These are phyloP conservation scores for Penicillium sp. DNA, from an alignment of 2,329 filamentous ascomycete genomes.

Conservation along the genomic window DNA sequence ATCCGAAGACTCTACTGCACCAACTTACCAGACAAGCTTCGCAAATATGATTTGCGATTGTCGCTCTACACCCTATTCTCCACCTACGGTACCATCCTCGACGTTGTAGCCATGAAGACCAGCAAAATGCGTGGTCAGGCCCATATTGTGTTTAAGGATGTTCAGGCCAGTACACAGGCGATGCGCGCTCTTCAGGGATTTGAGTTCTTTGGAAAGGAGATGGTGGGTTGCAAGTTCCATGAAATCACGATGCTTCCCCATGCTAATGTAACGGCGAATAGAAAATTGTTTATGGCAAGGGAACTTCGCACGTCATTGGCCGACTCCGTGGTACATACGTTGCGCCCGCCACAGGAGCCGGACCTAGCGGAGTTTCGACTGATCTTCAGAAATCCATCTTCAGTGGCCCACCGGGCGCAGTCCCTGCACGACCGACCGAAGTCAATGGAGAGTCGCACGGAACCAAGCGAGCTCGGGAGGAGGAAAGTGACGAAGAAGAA, in stretches of 20 bases:
- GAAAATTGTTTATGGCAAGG: conserved; percentile 90
- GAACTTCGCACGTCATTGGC: conserved; percentile 81
- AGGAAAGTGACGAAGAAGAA: conserved; percentile 56
- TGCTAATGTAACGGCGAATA: conserved; percentile 40
- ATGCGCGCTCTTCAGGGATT: conserved; percentile 87
- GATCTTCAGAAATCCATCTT: conserved; percentile 80
- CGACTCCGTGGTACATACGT: conserved; percentile 92
- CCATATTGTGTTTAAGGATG: conserved; percentile 85
- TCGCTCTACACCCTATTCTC: conserved; percentile 92
- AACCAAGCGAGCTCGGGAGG: conserved; percentile 70
- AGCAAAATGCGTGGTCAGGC: conserved; percentile 94
- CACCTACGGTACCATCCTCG: conserved; percentile 88
- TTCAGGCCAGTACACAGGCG: conserved; percentile 89
- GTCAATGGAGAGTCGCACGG: conserved; percentile 53
- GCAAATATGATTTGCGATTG: conserved; percentile 82
- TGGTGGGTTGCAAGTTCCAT: conserved; percentile 61
- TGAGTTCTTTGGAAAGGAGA: conserved; percentile 77
- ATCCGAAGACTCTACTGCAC: conserved; percentile 75
- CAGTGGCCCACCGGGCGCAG: conserved; percentile 56
- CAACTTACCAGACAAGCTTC: conserved; percentile 86
- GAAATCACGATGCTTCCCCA: background rate
- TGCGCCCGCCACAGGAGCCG: conserved; percentile 55
- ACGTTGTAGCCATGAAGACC: conserved; percentile 87
- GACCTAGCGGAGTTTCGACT: conserved; percentile 64
- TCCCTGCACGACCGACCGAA: conserved; percentile 53